phyloP scores from a whole-genome alignment of 2,329 filamentous ascomycete genomes.

The Penicillium olsonii region DNA sequence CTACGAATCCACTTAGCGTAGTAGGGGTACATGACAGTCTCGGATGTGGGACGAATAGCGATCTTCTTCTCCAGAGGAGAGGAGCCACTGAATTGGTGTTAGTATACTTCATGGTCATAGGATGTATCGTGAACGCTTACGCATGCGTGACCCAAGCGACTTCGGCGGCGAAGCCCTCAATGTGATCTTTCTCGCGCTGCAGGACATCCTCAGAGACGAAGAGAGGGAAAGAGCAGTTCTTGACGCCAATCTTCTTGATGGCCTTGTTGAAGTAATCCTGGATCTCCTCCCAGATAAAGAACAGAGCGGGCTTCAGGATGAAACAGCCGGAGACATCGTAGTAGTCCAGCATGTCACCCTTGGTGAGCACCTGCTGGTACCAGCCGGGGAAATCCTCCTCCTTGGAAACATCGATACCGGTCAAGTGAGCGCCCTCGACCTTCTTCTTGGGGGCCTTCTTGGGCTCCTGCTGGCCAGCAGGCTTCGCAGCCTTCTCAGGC shows the following conservation, averaged over 20 bases:
- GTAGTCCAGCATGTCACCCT: slow-evolving; percentile 97
- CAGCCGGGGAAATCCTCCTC: slow-evolving; percentile 85
- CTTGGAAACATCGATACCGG: slow-evolving; percentile 86
- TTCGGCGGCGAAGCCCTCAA: slow-evolving; percentile 92
- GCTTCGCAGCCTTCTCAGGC: slow-evolving; percentile 22
- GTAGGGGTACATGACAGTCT: slow-evolving; percentile 92
- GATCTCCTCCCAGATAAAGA: slow-evolving; percentile 69
- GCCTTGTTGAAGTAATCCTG: slow-evolving; percentile 59
- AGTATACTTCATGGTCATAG: slow-evolving; percentile 1
- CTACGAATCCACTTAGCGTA: slow-evolving; percentile 96
- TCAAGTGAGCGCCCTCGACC: slow-evolving; percentile 65
- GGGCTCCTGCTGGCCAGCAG: slow-evolving; percentile 5
- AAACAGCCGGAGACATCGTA: slow-evolving; percentile 98
- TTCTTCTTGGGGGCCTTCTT: slow-evolving; percentile 48
- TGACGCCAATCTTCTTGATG: slow-evolving; percentile 89
- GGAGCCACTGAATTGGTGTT: slow-evolving; percentile 65
- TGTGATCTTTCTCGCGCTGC: slow-evolving; percentile 85
- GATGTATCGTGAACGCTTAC: slow-evolving; percentile 30
- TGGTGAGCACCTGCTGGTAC: slow-evolving; percentile 97
- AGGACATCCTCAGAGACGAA: slow-evolving; percentile 92
- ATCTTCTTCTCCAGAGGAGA: slow-evolving; percentile 84
- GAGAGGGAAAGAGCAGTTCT: slow-evolving; percentile 95
- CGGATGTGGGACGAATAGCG: slow-evolving; percentile 68
- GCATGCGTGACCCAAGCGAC: slow-evolving; percentile 56
- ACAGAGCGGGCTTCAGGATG: slow-evolving; percentile 76